Percentiles rank a stretch among this genome's conserved stretches.
These are phyloP conservation scores for Nidula niveotomentosa DNA, from an alignment of 1,284 basidiomycete species.

Conservation along the genomic window DNA sequence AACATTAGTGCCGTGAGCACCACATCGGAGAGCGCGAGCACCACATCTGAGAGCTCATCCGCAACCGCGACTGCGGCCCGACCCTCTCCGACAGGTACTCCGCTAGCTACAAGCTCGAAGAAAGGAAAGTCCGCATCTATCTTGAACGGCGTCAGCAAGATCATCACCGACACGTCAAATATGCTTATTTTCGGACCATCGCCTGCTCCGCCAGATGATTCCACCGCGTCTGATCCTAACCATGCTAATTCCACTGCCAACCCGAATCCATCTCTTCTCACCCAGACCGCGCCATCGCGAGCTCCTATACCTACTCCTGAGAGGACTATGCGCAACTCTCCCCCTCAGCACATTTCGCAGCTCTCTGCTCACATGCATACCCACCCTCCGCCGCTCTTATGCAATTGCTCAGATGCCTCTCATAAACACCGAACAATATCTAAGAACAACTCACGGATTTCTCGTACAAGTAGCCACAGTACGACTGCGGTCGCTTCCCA, in stretches of 20 bases:
- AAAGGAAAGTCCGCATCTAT: constrained; percentile 19
- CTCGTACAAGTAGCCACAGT: constrained; percentile 13
- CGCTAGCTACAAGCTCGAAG: constrained; percentile 18
- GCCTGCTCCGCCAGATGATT: constrained; percentile 7
- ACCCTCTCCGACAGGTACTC: constrained; percentile 38
- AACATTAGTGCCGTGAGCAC: constrained; percentile 14
- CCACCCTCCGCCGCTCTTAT: constrained; percentile 24
- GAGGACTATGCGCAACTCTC: constrained; percentile 24
- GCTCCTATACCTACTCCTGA: constrained; percentile 17
- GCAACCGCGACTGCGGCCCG: constrained; percentile 34
- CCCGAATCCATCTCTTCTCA: constrained; percentile 55
- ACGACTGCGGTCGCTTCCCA: constrained; percentile 7
- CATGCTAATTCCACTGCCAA: constrained; percentile 2
- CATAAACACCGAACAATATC: constrained; percentile 15
- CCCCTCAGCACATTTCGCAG: constrained; percentile 36
- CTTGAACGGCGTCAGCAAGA: constrained; percentile 19
- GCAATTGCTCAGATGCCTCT: constrained; percentile 17
- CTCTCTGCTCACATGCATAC: constrained; percentile 37
- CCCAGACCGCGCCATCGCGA: constrained; percentile 58
- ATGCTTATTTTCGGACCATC: constrained; percentile 6
- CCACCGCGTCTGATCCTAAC: constrained; percentile 4
- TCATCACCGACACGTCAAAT: constrained; percentile 14
- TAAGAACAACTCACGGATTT: constrained; percentile 16
- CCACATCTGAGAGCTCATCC: constrained; percentile 35
- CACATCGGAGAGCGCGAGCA: background rate